A percentile compares a stretch with the other conserved stretches of the same genome.
phyloP scores from a whole-genome alignment of 2,329 filamentous ascomycete genomes.

The Gremmenia infestans region DNA sequence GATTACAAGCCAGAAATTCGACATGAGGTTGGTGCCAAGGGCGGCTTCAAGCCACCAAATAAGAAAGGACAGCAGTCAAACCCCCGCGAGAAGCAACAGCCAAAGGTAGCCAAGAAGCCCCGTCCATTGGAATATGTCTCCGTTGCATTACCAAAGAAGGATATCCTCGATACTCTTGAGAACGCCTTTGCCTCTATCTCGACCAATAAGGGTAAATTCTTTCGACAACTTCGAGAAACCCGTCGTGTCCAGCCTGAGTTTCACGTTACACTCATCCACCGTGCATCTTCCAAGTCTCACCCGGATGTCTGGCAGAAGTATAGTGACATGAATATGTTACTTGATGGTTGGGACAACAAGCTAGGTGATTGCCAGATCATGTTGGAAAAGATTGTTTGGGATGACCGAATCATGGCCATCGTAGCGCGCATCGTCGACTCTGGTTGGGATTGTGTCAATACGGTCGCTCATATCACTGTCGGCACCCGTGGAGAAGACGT shows the following conservation, averaged over 20 bases:
- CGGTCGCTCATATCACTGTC: conserved; percentile 80
- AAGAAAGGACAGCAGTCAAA: conserved; percentile 28
- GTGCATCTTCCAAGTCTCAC: conserved; percentile 53
- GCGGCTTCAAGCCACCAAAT: conserved; percentile 24
- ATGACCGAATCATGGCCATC: conserved; percentile 84
- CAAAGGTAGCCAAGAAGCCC: conserved; percentile 40
- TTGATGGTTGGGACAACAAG: conserved; percentile 39
- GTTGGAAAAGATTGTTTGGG: conserved; percentile 72
- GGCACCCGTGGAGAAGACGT: conserved; percentile 70
- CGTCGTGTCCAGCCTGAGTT: conserved; percentile 79
- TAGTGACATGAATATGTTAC: conserved; percentile 47
- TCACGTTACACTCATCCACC: conserved; percentile 92
- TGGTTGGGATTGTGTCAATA: conserved; percentile 68
- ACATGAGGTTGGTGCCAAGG: conserved; percentile 62
- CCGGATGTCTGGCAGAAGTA: conserved; percentile 75
- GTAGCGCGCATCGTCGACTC: conserved; percentile 68
- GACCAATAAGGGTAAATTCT: conserved; percentile 59
- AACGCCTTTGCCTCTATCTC: conserved; percentile 57
- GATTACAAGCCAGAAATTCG: conserved; percentile 73
- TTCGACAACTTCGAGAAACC: conserved; percentile 65
- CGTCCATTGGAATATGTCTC: conserved; percentile 60
- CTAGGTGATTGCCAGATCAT: conserved; percentile 62
- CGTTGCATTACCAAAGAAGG: conserved; percentile 47
- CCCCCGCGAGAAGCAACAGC: conserved; percentile 18
- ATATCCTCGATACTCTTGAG: conserved; percentile 57